Percentiles rank a stretch among this genome's conserved stretches.
Conservation (phyloP, 305 asterid genomes). For the Solanum hybrid region DNA sequence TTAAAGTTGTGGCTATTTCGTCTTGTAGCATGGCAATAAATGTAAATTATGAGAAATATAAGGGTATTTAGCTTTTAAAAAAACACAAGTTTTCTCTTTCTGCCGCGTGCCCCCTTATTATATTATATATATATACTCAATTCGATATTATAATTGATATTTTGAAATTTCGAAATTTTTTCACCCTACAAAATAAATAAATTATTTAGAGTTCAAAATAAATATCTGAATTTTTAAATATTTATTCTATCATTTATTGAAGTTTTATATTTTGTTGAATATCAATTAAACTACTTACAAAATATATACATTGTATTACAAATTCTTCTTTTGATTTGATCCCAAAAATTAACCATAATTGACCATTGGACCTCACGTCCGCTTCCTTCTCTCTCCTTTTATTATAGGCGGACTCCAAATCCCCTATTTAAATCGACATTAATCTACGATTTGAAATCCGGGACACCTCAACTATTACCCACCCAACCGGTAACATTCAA, state of each 20-base stretch:
- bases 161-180: too few species aligned
- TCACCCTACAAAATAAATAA: too few species aligned
- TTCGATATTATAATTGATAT: too few species aligned
- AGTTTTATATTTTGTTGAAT: too few species aligned
- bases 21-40: neutral
- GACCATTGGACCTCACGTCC: slow-evolving; percentile 12
- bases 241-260: too few species aligned
- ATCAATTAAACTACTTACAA: too few species aligned
- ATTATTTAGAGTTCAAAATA: neutral
- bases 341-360: neutral
- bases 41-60: neutral
- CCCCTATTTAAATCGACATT: neutral
- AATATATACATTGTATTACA: too few species aligned
- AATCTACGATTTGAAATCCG: neutral
- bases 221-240: too few species aligned
- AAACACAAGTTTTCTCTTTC: neutral
- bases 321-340: neutral
- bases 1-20: neutral
- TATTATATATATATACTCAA: neutral
- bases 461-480: slow-evolving; percentile 3
- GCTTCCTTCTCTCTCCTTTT: slow-evolving; percentile 7
- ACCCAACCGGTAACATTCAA: slow-evolving; percentile 3
- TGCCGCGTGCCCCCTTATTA: neutral
- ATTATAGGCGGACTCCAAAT: slow-evolving; percentile 12
- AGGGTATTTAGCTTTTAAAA: neutral